Evolutionary conservation across 129 eudicot genomes (phyloP), one percentile per base, ranked within the genome.

Genomic region (Centrapalus pauciflorus): DNA sequence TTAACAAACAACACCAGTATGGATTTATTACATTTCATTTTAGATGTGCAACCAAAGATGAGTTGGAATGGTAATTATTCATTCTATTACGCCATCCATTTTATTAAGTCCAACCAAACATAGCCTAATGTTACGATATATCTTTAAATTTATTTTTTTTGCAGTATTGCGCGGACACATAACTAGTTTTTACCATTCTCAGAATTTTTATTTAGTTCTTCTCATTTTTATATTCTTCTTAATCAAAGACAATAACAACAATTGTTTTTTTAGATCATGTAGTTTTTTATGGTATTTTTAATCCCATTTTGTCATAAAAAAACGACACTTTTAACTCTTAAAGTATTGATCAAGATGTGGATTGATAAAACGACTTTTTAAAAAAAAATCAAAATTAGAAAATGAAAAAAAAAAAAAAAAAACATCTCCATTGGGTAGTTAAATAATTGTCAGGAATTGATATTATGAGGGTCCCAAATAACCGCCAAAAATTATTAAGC

Each of bases 401-500:
- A 0, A 46, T 46, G 10, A 46, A 40, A 46, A 9, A 46, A 17
- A 3, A n/a, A 13, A 4, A n/a, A 46, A 16, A 46, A 1, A 7
- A 25, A 3, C 24, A 41, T 25, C 26, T 64, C 13, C n/a, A 63
- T 25, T 24, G 13, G 32, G n/a, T 14, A 64, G 27, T 64, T 64
- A 41, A 64, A 26, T 64, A 59, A 59, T 32, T 3, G 9, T 16
- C 25, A 26, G 16, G 41, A 65, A 48, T 49, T 66, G 46, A 29
- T 20, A 49, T 66, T 26, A 11, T 9, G 33, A 20, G 72, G 46
- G 48, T 21, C 48, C 60, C 48, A 32, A 12, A 66, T 68, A 68
- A 54, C 73, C 64, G 73, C 64, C 73, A 68, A 68, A 54, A 68
- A 5, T 48, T 37, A 54, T 25, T 55, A 37, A 68, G 64, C 64